A percentile compares a stretch with the other conserved stretches of the same genome.
Evolutionary conservation across 768 basidiomycete genomes (phyloP).

Genomic region (Asterophora parasitica): DNA sequence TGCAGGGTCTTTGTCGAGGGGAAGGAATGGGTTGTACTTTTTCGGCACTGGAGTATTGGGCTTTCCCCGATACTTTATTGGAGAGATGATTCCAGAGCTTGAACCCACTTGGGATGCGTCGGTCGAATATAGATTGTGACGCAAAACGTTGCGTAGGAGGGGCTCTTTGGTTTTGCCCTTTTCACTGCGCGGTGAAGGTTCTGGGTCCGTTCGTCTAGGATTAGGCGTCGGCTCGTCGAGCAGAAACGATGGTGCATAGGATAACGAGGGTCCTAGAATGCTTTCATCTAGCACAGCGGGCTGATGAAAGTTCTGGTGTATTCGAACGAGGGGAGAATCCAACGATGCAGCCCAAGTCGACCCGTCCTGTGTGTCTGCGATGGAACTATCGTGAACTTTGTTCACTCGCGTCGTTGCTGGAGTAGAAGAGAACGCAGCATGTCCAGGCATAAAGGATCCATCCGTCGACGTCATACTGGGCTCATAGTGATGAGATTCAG

Average conservation of each 20-base stretch:
- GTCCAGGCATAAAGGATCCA: constrained; percentile 68
- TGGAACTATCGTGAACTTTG: constrained; percentile 33
- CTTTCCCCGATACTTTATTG: constrained; percentile 48
- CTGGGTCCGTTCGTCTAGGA: constrained; percentile 9
- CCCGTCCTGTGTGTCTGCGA: constrained; percentile 37
- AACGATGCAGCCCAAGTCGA: constrained; percentile 72
- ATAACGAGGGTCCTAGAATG: constrained; percentile 12
- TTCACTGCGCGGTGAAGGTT: constrained; percentile 22
- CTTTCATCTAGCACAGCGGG: constrained; percentile 42
- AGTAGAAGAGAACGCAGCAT: constrained; percentile 74
- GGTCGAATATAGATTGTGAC: constrained; percentile 42
- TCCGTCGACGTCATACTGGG: constrained; percentile 54
- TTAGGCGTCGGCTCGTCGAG: constrained; percentile 19
- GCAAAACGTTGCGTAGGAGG: constrained; percentile 46
- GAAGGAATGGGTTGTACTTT: constrained; percentile 57
- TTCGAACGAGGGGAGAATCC: constrained; percentile 67
- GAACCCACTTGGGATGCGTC: constrained; percentile 34
- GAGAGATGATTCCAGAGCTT: constrained; percentile 34
- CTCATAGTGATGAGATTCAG: constrained; percentile 23
- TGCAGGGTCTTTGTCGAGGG: constrained; percentile 41
- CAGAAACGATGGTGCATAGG: constrained; percentile 16
- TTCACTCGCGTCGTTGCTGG: constrained; percentile 51
- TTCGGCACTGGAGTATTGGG: constrained; percentile 55
- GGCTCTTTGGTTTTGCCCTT: constrained; percentile 49
- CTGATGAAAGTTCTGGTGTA: constrained; percentile 58